Conservation (phyloP, 2,329 filamentous ascomycete genomes). For the Cordyceps militaris region DNA sequence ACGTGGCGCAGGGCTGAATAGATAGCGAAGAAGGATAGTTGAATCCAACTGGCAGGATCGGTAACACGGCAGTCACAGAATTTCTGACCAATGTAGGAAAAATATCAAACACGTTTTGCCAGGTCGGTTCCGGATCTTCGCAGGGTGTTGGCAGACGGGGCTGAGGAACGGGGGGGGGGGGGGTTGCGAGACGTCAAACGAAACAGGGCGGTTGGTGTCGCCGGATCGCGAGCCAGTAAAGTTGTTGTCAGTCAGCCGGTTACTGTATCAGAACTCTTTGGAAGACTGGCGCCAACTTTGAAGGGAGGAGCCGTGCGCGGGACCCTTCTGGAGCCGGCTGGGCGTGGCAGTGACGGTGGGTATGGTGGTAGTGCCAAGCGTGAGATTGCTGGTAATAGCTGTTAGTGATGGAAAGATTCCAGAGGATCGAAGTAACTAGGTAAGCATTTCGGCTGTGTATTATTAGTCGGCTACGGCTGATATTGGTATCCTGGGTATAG, state of each 20-base stretch:
- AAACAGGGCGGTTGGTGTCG: not conserved
- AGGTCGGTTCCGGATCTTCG: not conserved
- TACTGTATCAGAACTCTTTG: too few species aligned
- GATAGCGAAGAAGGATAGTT: not conserved
- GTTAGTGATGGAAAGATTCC: not conserved
- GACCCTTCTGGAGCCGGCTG: not conserved
- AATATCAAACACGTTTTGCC: constrained; percentile 6
- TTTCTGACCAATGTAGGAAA: not conserved
- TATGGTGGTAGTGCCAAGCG: not conserved
- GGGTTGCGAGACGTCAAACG: constrained; percentile 5
- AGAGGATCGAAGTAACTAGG: not conserved
- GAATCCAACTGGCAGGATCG: constrained; percentile 3
- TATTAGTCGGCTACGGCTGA: not conserved
- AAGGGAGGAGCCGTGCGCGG: not conserved
- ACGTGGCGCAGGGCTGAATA: not conserved
- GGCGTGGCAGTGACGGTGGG: not conserved
- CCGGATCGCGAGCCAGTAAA: not conserved
- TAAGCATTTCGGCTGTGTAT: not conserved
- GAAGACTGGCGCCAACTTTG: too few species aligned
- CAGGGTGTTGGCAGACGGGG: not conserved
- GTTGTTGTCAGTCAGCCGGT: not conserved
- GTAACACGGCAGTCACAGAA: constrained; percentile 3
- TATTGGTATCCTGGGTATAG: not conserved
- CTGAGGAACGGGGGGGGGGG: not conserved
- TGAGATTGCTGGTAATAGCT: not conserved